Percentiles rank a stretch among this genome's conserved stretches.
phyloP scores from a whole-genome alignment of 2,329 filamentous ascomycete genomes.

The Teratosphaeria pseudoeucalypti region DNA sequence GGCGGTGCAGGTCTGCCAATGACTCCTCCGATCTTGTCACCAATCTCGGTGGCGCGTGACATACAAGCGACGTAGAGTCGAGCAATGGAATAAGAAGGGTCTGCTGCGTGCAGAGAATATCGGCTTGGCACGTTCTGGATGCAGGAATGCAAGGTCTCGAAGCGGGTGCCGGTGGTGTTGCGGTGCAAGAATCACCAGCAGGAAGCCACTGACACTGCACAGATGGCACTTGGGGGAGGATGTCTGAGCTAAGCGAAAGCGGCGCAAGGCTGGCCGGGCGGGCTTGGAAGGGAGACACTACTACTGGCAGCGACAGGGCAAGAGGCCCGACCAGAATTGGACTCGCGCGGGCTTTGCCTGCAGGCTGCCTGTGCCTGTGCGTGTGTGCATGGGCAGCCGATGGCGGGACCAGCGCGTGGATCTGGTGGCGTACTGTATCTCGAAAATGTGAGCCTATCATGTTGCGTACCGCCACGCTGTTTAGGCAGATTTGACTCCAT shows the following conservation, averaged over 20 bases:
- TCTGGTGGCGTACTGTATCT: not conserved
- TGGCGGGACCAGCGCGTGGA: not conserved
- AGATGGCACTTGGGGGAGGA: not conserved
- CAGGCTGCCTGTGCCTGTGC: not conserved
- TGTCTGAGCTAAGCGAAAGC: not conserved
- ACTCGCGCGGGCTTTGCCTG: not conserved
- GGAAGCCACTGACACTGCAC: not conserved
- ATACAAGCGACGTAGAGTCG: not conserved
- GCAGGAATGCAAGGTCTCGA: not conserved
- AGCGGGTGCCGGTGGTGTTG: not conserved
- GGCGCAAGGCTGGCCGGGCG: not conserved
- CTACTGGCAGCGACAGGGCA: not conserved
- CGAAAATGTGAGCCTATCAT: not conserved
- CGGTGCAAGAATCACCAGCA: not conserved
- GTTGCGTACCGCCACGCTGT: not conserved
- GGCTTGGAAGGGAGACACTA: not conserved
- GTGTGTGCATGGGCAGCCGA: not conserved
- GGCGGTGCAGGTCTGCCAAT: not conserved
- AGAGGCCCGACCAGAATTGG: not conserved
- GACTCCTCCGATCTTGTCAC: not conserved
- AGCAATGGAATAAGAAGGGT: not conserved
- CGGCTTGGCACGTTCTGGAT: conserved; percentile 3
- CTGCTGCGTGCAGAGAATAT: conserved; percentile 2
- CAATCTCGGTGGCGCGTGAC: not conserved
- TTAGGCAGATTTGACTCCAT: not conserved